Conservation (phyloP, 2,329 filamentous ascomycete genomes). For the Didymella pinodella region DNA sequence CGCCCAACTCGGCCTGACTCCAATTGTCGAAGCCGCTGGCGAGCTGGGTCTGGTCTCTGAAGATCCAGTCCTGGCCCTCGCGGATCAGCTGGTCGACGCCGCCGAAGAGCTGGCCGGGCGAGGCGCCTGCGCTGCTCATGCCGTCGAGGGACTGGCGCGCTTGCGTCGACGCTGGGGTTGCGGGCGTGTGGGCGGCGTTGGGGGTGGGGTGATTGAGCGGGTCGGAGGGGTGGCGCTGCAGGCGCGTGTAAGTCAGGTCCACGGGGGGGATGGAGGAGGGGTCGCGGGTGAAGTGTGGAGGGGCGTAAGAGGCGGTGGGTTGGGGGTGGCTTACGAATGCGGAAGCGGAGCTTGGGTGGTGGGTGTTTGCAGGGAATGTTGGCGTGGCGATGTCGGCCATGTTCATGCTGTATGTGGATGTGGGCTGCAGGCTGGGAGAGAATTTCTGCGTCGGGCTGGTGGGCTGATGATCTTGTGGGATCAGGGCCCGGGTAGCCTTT, state of each 20-base stretch:
- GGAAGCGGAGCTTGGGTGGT: conserved; percentile 25
- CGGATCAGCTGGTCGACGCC: conserved; percentile 67
- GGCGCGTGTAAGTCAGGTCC: conserved; percentile 42
- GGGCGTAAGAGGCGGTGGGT: conserved; percentile 23
- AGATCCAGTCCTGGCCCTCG: conserved; percentile 69
- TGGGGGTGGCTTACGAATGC: conserved; percentile 22
- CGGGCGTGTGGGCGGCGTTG: conserved; percentile 12
- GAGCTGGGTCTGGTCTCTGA: conserved; percentile 67
- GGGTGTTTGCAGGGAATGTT: conserved; percentile 7
- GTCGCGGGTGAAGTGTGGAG: conserved; percentile 39
- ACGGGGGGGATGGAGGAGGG: conserved; percentile 44
- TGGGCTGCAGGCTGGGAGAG: conserved; percentile 38
- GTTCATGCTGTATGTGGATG: conserved; percentile 38
- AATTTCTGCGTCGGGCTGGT: conserved; percentile 33
- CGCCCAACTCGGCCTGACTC: conserved; percentile 48
- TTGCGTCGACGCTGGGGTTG: conserved; percentile 36
- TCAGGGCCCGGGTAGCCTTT: conserved; percentile 28
- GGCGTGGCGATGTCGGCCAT: conserved; percentile 36
- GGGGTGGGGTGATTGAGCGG: conserved; percentile 33
- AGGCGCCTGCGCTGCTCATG: conserved; percentile 44
- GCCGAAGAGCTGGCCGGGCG: conserved; percentile 64
- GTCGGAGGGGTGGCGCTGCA: conserved; percentile 37
- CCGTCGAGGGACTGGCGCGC: conserved; percentile 40
- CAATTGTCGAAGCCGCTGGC: conserved; percentile 70
- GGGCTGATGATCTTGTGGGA: conserved; percentile 23